Evolutionary conservation across 2,329 filamentous ascomycete genomes (phyloP).

Genomic region (Aspergillus fumigatus): DNA sequence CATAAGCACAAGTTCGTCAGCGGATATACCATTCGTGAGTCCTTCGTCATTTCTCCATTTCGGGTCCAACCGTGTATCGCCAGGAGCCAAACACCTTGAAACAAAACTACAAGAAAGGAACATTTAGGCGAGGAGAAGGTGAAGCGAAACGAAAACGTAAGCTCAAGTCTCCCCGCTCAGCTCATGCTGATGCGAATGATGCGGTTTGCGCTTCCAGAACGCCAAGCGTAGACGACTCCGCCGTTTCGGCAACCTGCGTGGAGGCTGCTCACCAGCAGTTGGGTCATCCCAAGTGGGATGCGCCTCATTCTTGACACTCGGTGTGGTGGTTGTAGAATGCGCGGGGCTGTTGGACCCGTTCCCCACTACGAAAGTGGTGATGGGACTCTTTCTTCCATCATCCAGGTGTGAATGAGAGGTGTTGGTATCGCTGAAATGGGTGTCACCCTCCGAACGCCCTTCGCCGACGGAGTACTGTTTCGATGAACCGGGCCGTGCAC

Average conservation of each 20-base stretch:
- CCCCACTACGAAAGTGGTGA: conserved; percentile 15
- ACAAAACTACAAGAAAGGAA: conserved; percentile 8
- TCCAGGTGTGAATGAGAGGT: conserved; percentile 23
- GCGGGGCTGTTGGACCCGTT: conserved; percentile 24
- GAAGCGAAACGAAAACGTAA: conserved; percentile 4
- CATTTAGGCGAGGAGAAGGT: conserved; percentile 6
- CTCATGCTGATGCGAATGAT: conserved; percentile 27
- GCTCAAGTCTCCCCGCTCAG: conserved; percentile 30
- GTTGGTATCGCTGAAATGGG: conserved; percentile 19
- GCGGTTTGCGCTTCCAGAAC: conserved; percentile 37
- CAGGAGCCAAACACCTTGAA: conserved; percentile 13
- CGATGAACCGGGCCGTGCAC: conserved; percentile 29
- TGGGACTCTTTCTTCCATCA: conserved; percentile 20
- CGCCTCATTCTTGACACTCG: conserved; percentile 23
- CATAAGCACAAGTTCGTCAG: conserved; percentile 22
- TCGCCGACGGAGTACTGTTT: conserved; percentile 18
- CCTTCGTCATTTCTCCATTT: conserved; percentile 15
- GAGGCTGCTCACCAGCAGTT: conserved; percentile 13
- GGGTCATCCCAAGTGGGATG: conserved; percentile 20
- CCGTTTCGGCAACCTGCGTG: conserved; percentile 31
- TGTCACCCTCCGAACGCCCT: conserved; percentile 17
- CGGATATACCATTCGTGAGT: conserved; percentile 23
- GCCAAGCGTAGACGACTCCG: conserved; percentile 38
- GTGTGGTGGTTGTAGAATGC: conserved; percentile 24
- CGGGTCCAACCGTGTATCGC: conserved; percentile 8